Evolutionary conservation across 768 basidiomycete genomes (phyloP).

Genomic region (Gloeopeniophorella convolvens): DNA sequence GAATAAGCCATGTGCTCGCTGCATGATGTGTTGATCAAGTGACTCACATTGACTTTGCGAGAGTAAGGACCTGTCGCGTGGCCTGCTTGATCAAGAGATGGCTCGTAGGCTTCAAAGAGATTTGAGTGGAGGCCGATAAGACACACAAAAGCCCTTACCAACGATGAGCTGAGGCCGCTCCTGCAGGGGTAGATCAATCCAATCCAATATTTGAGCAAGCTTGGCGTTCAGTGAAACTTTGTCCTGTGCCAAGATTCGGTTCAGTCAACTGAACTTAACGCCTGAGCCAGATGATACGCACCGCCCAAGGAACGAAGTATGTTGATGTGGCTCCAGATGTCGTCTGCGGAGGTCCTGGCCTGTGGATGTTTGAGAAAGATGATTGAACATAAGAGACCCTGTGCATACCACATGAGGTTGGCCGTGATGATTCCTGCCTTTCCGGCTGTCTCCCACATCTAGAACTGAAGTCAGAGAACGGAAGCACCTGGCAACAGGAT

Average conservation of each 20-base stretch:
- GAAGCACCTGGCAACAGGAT: not conserved
- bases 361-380: constrained; percentile 24
- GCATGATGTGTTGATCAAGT: not conserved
- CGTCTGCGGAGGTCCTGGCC: constrained; percentile 81
- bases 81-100: constrained; percentile 81
- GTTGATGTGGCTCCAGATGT: constrained; percentile 56
- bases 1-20: not conserved
- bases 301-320: constrained; percentile 77
- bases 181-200: constrained; percentile 73
- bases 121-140: constrained; percentile 6
- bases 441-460: constrained; percentile 90
- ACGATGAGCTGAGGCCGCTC: constrained; percentile 72
- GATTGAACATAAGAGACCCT: not conserved
- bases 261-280: not conserved
- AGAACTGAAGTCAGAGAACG: not conserved
- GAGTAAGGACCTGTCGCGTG: constrained; percentile 68
- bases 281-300: constrained; percentile 23
- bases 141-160: constrained; percentile 37
- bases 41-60: constrained; percentile 58
- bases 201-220: constrained; percentile 68
- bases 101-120: constrained; percentile 58
- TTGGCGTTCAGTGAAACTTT: constrained; percentile 62
- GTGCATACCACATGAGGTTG: constrained; percentile 84
- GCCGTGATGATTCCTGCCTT: constrained; percentile 70
- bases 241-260: constrained; percentile 37